Conservation (phyloP, 2,329 filamentous ascomycete species). For the Sporothrix phasma region DNA sequence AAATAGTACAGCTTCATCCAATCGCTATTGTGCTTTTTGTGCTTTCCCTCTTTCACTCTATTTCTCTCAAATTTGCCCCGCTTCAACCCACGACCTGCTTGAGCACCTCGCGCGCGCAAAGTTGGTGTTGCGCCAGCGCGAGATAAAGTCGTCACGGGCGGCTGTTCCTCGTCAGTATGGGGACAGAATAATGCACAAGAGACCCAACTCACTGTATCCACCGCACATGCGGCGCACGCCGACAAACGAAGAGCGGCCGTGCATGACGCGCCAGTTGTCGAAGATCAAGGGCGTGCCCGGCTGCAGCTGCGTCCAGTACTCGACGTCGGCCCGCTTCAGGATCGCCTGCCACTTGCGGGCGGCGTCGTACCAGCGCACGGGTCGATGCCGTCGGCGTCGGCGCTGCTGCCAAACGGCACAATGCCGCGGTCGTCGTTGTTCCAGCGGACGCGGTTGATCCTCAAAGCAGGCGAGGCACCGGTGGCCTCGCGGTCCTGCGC, state of each 20-base stretch:
- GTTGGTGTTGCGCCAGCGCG: constrained; percentile 64
- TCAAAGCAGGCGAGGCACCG: neutral
- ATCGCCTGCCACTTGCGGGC: constrained; percentile 65
- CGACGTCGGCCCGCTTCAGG: constrained; percentile 51
- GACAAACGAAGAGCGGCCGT: constrained; percentile 74
- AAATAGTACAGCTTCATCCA: no score
- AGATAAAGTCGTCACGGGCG: constrained; percentile 71
- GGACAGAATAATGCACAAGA: no score
- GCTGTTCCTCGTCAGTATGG: constrained; percentile 38
- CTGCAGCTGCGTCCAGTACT: constrained; percentile 72
- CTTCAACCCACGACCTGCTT: constrained; percentile 23
- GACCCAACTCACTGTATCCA: constrained; percentile 70
- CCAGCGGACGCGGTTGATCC: constrained; percentile 63
- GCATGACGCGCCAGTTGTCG: constrained; percentile 90
- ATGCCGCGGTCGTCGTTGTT: constrained; percentile 83
- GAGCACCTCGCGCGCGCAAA: constrained; percentile 38
- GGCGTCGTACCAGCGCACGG: constrained; percentile 67
- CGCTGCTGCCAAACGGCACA: constrained; percentile 43
- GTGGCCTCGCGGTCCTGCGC: constrained; percentile 16
- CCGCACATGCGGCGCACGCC: constrained; percentile 84
- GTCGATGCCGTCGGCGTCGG: constrained; percentile 27
- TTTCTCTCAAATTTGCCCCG: neutral
- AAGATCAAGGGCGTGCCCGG: constrained; percentile 78
- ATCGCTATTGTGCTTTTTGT: neutral
- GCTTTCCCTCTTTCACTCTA: neutral